Conservation (phyloP, 768 basidiomycete genomes). For the Amanita subjunquillea region DNA sequence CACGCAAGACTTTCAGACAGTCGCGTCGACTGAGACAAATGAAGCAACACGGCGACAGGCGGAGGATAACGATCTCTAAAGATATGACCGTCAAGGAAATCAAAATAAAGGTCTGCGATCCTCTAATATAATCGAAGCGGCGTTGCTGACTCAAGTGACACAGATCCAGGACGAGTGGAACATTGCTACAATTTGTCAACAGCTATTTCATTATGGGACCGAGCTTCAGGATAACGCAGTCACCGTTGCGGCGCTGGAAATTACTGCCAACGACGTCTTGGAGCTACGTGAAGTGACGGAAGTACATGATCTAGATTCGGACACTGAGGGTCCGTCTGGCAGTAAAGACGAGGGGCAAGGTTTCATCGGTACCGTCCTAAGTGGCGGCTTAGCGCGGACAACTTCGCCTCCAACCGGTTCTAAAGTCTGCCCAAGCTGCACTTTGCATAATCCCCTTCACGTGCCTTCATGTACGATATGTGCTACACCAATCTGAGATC, state of each 20-base stretch:
- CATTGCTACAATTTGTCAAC: slow-evolving; percentile 71
- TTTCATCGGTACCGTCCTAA: slow-evolving; percentile 67
- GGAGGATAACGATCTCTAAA: slow-evolving; percentile 49
- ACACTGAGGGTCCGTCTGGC: slow-evolving; percentile 36
- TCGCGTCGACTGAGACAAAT: slow-evolving; percentile 61
- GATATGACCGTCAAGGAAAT: slow-evolving; percentile 68
- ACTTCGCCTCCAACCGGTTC: slow-evolving; percentile 3
- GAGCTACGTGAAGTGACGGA: slow-evolving; percentile 59
- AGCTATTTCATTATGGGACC: slow-evolving; percentile 47
- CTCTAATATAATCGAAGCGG: slow-evolving; percentile 11
- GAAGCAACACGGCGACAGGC: slow-evolving; percentile 38
- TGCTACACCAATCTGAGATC: slow-evolving; percentile 27
- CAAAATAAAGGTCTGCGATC: slow-evolving; percentile 48
- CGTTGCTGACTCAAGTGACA: neutral
- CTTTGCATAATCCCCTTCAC: slow-evolving; percentile 40
- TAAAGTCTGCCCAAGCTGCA: slow-evolving; percentile 47
- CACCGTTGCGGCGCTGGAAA: slow-evolving; percentile 43
- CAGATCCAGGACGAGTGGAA: slow-evolving; percentile 54
- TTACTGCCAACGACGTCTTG: slow-evolving; percentile 48
- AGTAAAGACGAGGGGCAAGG: slow-evolving; percentile 52
- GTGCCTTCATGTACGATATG: slow-evolving; percentile 37
- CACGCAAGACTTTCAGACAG: slow-evolving; percentile 40
- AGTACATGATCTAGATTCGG: slow-evolving; percentile 42
- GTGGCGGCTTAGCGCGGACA: slow-evolving; percentile 21
- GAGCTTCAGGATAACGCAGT: slow-evolving; percentile 59